A percentile compares a stretch with the other conserved stretches of the same genome.
Conservation (phyloP, 179 eudicot species). For the Vitellaria paradoxa region DNA sequence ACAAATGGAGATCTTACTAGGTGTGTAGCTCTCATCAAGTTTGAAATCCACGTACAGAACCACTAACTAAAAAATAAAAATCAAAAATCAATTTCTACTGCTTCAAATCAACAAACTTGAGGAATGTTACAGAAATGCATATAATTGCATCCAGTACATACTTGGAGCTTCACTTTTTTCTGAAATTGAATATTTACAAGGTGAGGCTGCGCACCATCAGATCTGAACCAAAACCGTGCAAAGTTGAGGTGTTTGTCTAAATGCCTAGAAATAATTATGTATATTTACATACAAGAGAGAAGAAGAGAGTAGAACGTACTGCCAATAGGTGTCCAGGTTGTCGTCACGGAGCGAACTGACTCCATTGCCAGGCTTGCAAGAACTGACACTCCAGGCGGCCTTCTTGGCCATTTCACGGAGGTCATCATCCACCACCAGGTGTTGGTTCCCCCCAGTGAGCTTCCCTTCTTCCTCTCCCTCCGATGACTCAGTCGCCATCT, state of each 20-base stretch:
- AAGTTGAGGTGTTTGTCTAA: not conserved
- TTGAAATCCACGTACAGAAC: constrained; percentile 85
- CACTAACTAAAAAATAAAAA: constrained; percentile 56
- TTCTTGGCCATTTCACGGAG: constrained; percentile 86
- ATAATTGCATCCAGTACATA: constrained; percentile 19
- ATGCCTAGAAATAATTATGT: not conserved
- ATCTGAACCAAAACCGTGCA: constrained; percentile 36
- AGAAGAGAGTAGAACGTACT: constrained; percentile 33
- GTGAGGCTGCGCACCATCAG: constrained; percentile 97
- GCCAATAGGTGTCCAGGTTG: constrained; percentile 86
- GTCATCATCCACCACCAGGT: constrained; percentile 67
- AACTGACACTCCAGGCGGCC: constrained; percentile 97
- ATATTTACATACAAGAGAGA: not conserved
- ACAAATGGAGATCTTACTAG: constrained; percentile 81
- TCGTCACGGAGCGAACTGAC: constrained; percentile 77
- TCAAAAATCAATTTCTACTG: not conserved
- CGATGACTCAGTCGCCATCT: constrained; percentile 85
- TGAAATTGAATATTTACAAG: constrained; percentile 92
- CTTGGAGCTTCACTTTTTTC: constrained; percentile 88
- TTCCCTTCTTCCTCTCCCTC: constrained; percentile 90
- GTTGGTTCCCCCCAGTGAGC: constrained; percentile 62
- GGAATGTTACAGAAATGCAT: not conserved
- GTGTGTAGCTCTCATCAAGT: constrained; percentile 98
- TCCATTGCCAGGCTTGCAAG: constrained; percentile 93
- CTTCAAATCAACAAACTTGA: not conserved